These are phyloP conservation scores for Trichothecium roseum DNA, from an alignment of 2,329 filamentous ascomycete species.

Conservation along the genomic window DNA sequence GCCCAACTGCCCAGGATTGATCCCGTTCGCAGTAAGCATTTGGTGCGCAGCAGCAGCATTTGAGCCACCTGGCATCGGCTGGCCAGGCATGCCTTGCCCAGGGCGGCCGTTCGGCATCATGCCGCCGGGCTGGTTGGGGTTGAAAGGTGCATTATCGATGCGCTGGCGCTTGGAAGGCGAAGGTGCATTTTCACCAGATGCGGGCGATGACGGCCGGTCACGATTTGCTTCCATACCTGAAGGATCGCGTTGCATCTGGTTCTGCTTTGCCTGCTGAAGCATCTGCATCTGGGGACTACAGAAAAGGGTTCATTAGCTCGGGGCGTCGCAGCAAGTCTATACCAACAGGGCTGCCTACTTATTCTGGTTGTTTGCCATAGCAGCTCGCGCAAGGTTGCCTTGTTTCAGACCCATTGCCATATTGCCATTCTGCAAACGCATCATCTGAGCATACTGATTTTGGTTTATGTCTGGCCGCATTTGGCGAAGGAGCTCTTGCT, in stretches of 20 bases:
- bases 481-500: conserved; percentile 66
- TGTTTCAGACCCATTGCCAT: conserved; percentile 51
- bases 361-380: conserved; percentile 68
- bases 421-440: conserved; percentile 55
- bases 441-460: conserved; percentile 51
- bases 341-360: conserved; percentile 33
- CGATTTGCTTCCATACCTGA: conserved; percentile 80
- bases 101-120: conserved; percentile 70
- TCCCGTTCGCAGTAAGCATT: conserved; percentile 57
- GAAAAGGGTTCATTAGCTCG: conserved; percentile 3
- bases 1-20: conserved; percentile 65
- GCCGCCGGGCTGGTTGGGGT: conserved; percentile 51
- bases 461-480: conserved; percentile 52
- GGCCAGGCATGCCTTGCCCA: conserved; percentile 59
- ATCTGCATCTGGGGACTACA: conserved; percentile 56
- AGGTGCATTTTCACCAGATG: conserved; percentile 74
- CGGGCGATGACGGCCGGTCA: conserved; percentile 70
- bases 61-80: conserved; percentile 50
- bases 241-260: conserved; percentile 79
- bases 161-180: conserved; percentile 87
- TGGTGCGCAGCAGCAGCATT: conserved; percentile 43
- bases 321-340: neutral
- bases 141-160: conserved; percentile 61
- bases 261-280: conserved; percentile 60
- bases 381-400: conserved; percentile 57